Percentiles rank a stretch among this genome's conserved stretches.
Evolutionary conservation across 805 yeast species (phyloP).

Genomic region (Myxozyma melibiosi): DNA sequence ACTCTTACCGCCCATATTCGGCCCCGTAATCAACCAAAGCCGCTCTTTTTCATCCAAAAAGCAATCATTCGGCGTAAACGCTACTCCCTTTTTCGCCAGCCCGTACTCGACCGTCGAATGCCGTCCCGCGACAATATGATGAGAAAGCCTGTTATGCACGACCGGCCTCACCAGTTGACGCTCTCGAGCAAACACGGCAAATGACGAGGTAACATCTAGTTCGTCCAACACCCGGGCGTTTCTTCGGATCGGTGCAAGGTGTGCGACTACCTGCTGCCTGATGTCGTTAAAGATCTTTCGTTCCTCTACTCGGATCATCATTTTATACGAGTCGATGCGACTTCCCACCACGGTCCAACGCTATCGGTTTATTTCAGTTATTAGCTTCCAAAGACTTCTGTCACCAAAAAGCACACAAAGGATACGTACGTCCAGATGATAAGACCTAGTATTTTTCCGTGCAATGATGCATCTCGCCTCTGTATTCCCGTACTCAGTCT

Average conservation of each 20-base stretch:
- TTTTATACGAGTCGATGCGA: conserved; percentile 49
- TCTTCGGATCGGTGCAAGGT: conserved; percentile 46
- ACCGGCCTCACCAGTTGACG: conserved; percentile 66
- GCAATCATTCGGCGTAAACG: conserved; percentile 55
- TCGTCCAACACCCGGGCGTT: conserved; percentile 59
- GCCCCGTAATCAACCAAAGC: conserved; percentile 36
- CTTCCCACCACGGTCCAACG: conserved; percentile 57
- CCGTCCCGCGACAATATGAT: conserved; percentile 61
- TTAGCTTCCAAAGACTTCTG: not conserved
- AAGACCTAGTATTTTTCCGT: conserved; percentile 20
- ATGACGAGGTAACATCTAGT: conserved; percentile 72
- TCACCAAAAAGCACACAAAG: not conserved
- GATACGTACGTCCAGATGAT: conserved; percentile 19
- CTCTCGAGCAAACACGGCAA: conserved; percentile 72
- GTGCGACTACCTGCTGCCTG: conserved; percentile 20
- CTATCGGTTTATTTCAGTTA: not conserved
- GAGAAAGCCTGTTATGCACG: conserved; percentile 48
- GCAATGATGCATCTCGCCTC: conserved; percentile 18
- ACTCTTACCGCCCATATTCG: conserved; percentile 76
- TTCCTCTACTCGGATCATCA: conserved; percentile 52
- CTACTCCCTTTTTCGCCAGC: conserved; percentile 50
- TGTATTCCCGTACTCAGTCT: conserved; percentile 15
- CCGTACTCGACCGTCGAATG: conserved; percentile 87
- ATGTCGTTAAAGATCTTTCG: conserved; percentile 22
- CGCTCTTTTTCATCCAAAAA: conserved; percentile 20